phyloP scores from a whole-genome alignment of 1,284 basidiomycete genomes.

The Moesziomyces antarcticus region DNA sequence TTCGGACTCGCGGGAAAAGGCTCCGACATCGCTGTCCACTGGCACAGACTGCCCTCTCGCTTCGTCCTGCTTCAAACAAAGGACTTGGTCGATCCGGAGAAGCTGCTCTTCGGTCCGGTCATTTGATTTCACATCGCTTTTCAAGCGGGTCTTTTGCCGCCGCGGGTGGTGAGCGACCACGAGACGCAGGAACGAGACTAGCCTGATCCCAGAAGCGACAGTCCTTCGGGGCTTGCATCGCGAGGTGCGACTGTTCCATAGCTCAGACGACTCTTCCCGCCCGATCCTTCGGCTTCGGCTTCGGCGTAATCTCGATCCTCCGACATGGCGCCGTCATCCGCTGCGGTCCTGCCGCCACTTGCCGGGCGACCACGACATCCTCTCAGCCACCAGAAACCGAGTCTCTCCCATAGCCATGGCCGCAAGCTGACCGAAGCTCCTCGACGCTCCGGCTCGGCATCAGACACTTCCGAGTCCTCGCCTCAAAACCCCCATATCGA shows the following conservation, averaged over 20 bases:
- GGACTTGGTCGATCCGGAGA: no score
- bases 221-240: background rate
- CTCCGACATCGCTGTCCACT: no score
- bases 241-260: no score
- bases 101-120: background rate
- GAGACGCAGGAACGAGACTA: background rate
- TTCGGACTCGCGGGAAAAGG: no score
- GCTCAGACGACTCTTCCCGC: no score
- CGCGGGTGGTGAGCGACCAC: background rate
- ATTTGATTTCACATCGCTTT: background rate
- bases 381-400: background rate
- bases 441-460: background rate
- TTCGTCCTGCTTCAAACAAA: no score
- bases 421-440: background rate
- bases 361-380: background rate
- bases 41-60: no score
- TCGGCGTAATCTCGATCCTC: constrained; percentile 24
- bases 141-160: no score
- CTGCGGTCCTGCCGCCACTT: constrained; percentile 1
- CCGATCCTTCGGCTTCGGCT: constrained; percentile 4
- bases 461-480: background rate
- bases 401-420: background rate
- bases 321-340: constrained; percentile 10
- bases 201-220: background rate
- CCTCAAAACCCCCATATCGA: background rate